Evolutionary conservation across 805 yeast genomes (phyloP), one percentile per base, ranked within the genome.

Genomic region (Ogataea dorogensis): DNA sequence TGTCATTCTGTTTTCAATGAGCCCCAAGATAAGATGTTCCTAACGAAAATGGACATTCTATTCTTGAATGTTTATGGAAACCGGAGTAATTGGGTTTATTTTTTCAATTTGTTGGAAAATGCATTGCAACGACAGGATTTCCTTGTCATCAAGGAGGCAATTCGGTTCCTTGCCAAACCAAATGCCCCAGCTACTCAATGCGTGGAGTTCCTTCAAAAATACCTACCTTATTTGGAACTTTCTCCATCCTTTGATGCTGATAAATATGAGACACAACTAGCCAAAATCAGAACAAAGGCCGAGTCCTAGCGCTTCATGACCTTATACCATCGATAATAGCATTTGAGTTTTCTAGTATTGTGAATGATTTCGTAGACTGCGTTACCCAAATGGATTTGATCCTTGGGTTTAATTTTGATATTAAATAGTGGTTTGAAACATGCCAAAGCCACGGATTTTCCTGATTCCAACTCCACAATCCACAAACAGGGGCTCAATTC

Each of bases 251-350:
- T 43, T 24, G 32, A 38, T 7, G 17, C 24, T 3, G n/a, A 26
- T 4, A 28, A 14, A 14, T 33, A 40, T 35, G 22, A 31, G 17
- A 15, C 19, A 1, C 32, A 40, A 7, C 17, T 20, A 24, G 35
- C 21, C 32, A 28, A 18, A 37, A 41, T 38, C 38, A 36, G 13
- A 33, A 33, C 17, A 28, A 33, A 15, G 18, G 27, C 26, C 24
- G 21, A 9, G n/a, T 22, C 7, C 19, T 20, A 31, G 24, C 22
- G 31, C 28, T 33, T 38, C 21, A 45, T 31, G 19, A 48, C 38
- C 26, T 43, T 45, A 28, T 43, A 43, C 53, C 53, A 48, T 10
- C 50, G 38, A 25, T 48, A 45, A 28, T 45, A 48, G 33, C 53
- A 48, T 17, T 38, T 24, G 17, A 43, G n/a, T 12, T 12, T 16